These are phyloP conservation scores for Coemansia guatemalensis DNA, from an alignment of 192 early-diverging fungal genomes.

Conservation along the genomic window DNA sequence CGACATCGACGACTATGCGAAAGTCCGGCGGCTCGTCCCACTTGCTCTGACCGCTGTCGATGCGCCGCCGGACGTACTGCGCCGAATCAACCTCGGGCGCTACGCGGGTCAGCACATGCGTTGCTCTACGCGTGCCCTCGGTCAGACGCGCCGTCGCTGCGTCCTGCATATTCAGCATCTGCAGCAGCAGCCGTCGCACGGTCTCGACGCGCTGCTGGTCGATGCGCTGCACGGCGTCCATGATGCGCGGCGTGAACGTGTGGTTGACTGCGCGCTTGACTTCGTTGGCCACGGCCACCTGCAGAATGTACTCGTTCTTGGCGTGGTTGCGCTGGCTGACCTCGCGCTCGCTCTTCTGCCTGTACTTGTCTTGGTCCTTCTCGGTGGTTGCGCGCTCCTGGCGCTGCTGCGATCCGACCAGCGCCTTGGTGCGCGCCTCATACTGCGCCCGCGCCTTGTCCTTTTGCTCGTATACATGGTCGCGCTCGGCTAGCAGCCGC, in stretches of 20 bases:
- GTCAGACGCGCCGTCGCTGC: conserved; percentile 16
- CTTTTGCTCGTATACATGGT: conserved; percentile 33
- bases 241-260: conserved; percentile 29
- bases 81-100: conserved; percentile 28
- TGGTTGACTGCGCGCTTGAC: conserved; percentile 36
- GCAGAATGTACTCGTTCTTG: conserved; percentile 49
- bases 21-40: conserved; percentile 53
- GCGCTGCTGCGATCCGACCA: conserved; percentile 34
- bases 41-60: conserved; percentile 27
- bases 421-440: conserved; percentile 27
- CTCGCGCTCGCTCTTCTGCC: conserved; percentile 30
- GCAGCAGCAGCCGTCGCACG: conserved; percentile 24
- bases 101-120: conserved; percentile 26
- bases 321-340: conserved; percentile 37
- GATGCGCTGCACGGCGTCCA: conserved; percentile 37
- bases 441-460: conserved; percentile 35
- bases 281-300: conserved; percentile 37
- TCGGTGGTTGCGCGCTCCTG: conserved; percentile 46
- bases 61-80: conserved; percentile 28
- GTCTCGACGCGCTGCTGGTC: conserved; percentile 32
- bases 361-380: conserved; percentile 49
- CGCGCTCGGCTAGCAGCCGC: conserved; percentile 39
- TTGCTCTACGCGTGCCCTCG: conserved; percentile 14
- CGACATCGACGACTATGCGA: conserved; percentile 41
- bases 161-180: conserved; percentile 43